phyloP scores from a whole-genome alignment of 495 filamentous ascomycete genomes.

The Penicillium samsonianum region DNA sequence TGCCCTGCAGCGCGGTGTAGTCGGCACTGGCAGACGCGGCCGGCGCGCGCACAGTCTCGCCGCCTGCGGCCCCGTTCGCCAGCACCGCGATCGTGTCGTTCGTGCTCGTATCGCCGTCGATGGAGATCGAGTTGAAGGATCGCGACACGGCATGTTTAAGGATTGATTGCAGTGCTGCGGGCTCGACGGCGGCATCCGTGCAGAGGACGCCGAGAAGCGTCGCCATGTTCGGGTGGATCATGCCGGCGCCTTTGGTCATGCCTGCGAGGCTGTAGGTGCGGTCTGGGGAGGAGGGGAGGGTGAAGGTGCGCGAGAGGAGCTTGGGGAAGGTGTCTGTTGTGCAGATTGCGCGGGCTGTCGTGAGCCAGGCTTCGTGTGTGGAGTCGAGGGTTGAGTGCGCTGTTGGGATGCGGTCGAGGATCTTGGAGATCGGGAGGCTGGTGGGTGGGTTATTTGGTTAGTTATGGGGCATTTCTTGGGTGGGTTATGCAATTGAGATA shows the following conservation, averaged over 20 bases:
- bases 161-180: constrained; percentile 63
- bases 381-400: constrained; percentile 68
- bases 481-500: background rate
- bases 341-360: constrained; percentile 88
- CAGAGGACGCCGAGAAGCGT: constrained; percentile 92
- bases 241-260: constrained; percentile 97
- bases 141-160: constrained; percentile 76
- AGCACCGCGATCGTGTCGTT: constrained; percentile 96
- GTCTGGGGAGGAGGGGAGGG: constrained; percentile 74
- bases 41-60: constrained; percentile 43
- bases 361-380: constrained; percentile 83
- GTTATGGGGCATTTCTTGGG: background rate
- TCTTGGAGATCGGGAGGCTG: constrained; percentile 88
- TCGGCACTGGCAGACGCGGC: constrained; percentile 56
- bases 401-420: constrained; percentile 75
- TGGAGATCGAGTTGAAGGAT: constrained; percentile 95
- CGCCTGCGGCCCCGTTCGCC: constrained; percentile 91
- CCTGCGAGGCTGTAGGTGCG: constrained; percentile 81
- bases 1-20: constrained; percentile 62
- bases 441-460: constrained; percentile 1
- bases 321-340: constrained; percentile 99
- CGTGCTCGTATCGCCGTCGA: constrained; percentile 95
- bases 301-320: constrained; percentile 81
- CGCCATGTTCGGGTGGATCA: constrained; percentile 99
- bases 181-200: constrained; percentile 83